Conservation (phyloP, 1,284 basidiomycete genomes). For the Puccinia hordei region DNA sequence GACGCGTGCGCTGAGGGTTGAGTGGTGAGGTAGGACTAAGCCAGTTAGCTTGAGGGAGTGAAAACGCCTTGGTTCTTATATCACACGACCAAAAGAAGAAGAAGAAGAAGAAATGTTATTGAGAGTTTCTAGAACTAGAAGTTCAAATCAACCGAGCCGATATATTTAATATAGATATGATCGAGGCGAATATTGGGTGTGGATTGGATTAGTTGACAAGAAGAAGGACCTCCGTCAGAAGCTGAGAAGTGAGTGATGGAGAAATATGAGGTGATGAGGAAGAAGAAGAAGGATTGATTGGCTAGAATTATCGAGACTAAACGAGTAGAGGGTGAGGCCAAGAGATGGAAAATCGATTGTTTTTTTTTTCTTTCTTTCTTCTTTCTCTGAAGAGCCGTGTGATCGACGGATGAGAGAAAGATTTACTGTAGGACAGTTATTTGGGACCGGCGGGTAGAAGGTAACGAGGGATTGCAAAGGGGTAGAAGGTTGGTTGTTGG, state of each 20-base stretch:
- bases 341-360: neutral
- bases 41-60: conserved; percentile 16
- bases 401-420: too few species aligned
- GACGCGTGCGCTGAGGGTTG: neutral
- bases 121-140: neutral
- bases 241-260: neutral
- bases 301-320: neutral
- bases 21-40: neutral
- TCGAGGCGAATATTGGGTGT: neutral
- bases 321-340: neutral
- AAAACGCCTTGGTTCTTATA: neutral
- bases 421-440: neutral
- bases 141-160: neutral
- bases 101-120: neutral
- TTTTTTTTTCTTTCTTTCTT: too few species aligned
- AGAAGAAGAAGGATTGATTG: neutral
- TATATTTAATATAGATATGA: too few species aligned
- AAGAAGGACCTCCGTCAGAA: neutral
- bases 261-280: neutral
- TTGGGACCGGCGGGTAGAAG: conserved; percentile 11
- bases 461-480: conserved; percentile 22
- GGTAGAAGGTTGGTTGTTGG: neutral
- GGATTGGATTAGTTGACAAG: neutral
- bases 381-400: too few species aligned
- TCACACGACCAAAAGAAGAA: neutral